Percentiles rank a stretch among this genome's conserved stretches.
These are phyloP conservation scores for Aureobasidium leucospermi DNA, from an alignment of 2,329 filamentous ascomycete species.

Conservation along the genomic window DNA sequence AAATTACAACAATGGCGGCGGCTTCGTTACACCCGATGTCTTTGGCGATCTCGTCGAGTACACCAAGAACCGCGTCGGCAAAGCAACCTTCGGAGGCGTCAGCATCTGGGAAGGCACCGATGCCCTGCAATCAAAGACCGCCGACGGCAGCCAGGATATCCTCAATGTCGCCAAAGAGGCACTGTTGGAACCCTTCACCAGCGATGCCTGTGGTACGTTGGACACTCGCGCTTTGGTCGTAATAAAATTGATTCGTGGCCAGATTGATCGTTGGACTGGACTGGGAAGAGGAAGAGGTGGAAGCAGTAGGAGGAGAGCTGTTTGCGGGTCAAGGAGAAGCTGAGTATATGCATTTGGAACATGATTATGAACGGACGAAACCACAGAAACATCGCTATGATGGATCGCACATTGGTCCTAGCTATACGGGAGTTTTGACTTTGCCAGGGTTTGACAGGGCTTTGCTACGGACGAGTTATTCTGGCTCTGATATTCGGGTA, in stretches of 20 bases:
- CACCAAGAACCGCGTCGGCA: neutral
- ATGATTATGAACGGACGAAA: neutral
- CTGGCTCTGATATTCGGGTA: no score
- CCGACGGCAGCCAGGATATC: neutral
- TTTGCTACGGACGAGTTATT: no score
- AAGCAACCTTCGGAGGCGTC: slow-evolving; percentile 2
- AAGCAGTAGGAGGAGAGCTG: neutral
- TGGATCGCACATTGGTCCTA: neutral
- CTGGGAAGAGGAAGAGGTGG: no score
- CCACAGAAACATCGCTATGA: neutral
- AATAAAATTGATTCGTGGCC: neutral
- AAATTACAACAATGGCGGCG: slow-evolving; percentile 1
- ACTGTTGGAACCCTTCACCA: slow-evolving; percentile 3
- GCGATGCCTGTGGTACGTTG: slow-evolving; percentile 11
- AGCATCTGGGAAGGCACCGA: slow-evolving; percentile 12
- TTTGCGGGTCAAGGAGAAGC: neutral
- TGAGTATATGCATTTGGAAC: neutral
- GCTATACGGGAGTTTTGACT: neutral
- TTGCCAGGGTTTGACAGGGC: no score
- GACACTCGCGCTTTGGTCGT: neutral
- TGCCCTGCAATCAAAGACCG: neutral
- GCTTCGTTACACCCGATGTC: neutral
- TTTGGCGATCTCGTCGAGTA: slow-evolving; percentile 1
- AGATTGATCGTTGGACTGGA: neutral
- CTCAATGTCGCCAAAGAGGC: slow-evolving; percentile 8